Base-by-base conservation (phyloP, 495 filamentous ascomycete genomes). In the Podospora sp. region DNA sequence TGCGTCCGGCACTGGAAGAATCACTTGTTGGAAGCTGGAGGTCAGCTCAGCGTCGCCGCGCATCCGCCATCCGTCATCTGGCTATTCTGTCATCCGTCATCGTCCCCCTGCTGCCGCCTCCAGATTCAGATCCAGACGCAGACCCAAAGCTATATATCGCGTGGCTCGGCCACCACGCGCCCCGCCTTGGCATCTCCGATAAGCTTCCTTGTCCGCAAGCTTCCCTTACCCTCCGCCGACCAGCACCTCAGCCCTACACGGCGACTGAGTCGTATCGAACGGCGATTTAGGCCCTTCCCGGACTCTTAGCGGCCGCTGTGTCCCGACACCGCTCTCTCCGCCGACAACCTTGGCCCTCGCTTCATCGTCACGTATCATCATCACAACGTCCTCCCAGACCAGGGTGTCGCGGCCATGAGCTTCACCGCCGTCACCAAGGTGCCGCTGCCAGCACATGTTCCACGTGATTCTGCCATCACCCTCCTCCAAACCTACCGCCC, bases 401-500 rank as follows among this genome's bases (percentile, higher is more conserved):
- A n/a, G 20, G 20, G n/a, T 22, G 2, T 52, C 66, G 29, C 55
- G 66, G 4, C 65, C 65, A n/a, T 62, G 65, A 21, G 66, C 57
- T 64, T 77, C 53, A 63, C 51, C 22, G 65, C 78, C 52, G 72
- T 73, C 56, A 79, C 75, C 50, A 72, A 68, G 53, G 71, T 79
- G 29, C 76, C 79, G n/a, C 72, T 80, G 26, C 78, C 78, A 1
- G 57, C 71, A 12, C 67, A 55, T 1, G 59, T 79, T 1, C 33
- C 71, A 0, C 77, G 78, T 8, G 55, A 62, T 0, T 55, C 66
- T 35, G 69, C 79, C 21, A 46, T 80, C 60, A 62, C 63, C 1
- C 65, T 71, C 6, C 72, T 81, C 1, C 76, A 79, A 50, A 65
- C 76, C 18, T 75, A 75, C 70, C 64, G 71, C 36, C 70, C 79